Base-by-base conservation (phyloP, 768 basidiomycete genomes). In the Antrodiella citrinella region DNA sequence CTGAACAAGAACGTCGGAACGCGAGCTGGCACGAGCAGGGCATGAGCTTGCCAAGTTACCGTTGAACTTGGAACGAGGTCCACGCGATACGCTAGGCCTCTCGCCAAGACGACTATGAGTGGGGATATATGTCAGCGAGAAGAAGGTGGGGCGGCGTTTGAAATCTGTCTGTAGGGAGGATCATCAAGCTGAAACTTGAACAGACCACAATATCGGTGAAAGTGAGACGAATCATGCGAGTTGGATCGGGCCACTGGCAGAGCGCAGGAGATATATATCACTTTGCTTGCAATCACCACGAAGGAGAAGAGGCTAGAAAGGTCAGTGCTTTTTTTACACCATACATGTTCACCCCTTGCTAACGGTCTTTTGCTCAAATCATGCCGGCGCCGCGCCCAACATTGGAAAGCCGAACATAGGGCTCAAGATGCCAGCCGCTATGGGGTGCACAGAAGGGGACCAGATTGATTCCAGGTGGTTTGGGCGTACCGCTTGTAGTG, bases 261-360 rank as follows among this genome's bases (percentile, higher is more conserved):
- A 35, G 15, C 30, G 30, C 30, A 62, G 61, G 20, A 60, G 62
- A 19, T 65, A 65, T n/a, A 47, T 41, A 63, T 39, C 18, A 45
- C 72, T 51, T 76, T 79, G 18, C 47, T 62, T 15, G 55, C 3
- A 70, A 69, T 50, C 86, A 86, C 48, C 72, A 68, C 44, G 93
- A 96, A 26, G 93, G 93, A 22, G 91, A 94, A 45, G 82, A 84
- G 55, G 91, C 95, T 42, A 93, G 93, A 13, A 84, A 84, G 72
- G 82, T 80, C 45, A 20, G 76, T n/a, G n/a, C n/a, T n/a, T n/a
- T n/a, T n/a, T 57, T n/a, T n/a, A n/a, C n/a, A n/a, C n/a, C n/a
- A n/a, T n/a, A n/a, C n/a, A n/a, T n/a, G n/a, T n/a, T n/a, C n/a
- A n/a, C n/a, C n/a, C n/a, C n/a, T n/a, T n/a, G n/a, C n/a, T n/a